Evolutionary conservation across 495 filamentous ascomycete genomes (phyloP), one percentile per base, ranked within the genome.

Genomic region (Cudoniella acicularis): DNA sequence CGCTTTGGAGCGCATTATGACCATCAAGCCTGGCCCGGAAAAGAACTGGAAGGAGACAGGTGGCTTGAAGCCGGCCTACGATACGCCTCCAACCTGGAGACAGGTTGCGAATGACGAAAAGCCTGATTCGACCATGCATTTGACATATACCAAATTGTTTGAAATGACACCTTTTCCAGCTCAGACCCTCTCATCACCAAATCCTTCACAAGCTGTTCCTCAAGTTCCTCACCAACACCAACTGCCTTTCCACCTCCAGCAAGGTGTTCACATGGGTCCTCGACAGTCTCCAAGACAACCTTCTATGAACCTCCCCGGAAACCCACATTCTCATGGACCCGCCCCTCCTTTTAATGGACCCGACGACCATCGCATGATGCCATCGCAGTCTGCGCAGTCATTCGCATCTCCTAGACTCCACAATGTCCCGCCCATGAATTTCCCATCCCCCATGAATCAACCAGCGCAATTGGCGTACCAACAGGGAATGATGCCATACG

Each of bases 301-400:
- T 18, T 81, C 83, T 2, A 87, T 85, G 67, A 81, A 85, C 67
- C 79, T 86, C 64, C 87, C 89, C 57, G 72, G 73, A 20, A 70
- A 69, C 51, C 87, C 88, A 63, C 84, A 83, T 61, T 80, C 78
- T 36, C 86, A 84, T 55, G 82, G 75, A 13, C 83, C 85, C 25
- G 79, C 77, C 26, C 76, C 77, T 10, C 78, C 85, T 43, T 91
- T 76, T 60, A 79, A 84, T 65, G 83, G 83, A 59, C 82, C 83
- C 61, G 90, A 95, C 59, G 89, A 90, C 56, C 91, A 94, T 67
- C 83, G 89, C 53, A 94, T 96, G 89, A 81, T 92, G 69, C 90
- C 89, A 41, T 87, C 86, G 1, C 90, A 87, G 26, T 85, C 87
- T 18, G 87, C 87, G 0, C 87, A 91, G 56, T 87, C 90, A 1